phyloP scores from a whole-genome alignment of 345 rosid species.

The Eucalyptus sideroxylon region DNA sequence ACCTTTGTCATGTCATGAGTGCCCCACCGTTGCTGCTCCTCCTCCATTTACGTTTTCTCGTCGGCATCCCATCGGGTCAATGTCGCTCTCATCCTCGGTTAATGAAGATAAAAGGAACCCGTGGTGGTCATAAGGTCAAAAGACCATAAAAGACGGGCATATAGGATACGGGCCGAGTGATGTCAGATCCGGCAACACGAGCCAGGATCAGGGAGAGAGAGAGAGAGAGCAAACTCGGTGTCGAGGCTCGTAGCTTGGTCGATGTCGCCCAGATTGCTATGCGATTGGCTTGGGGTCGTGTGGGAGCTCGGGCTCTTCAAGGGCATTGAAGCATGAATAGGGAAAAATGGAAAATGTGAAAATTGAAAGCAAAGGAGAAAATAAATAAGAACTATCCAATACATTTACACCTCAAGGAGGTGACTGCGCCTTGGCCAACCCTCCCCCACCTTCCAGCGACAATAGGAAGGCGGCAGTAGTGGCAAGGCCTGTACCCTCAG shows the following conservation, averaged over 20 bases:
- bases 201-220: not conserved
- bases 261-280: not conserved
- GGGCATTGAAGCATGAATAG: not conserved
- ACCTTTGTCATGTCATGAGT: not conserved
- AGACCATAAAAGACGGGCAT: not conserved
- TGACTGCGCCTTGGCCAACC: too few species aligned
- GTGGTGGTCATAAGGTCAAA: not conserved
- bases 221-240: not conserved
- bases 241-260: not conserved
- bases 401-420: not conserved
- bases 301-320: not conserved
- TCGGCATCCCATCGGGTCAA: not conserved
- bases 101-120: not conserved
- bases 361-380: not conserved
- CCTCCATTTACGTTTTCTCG: not conserved
- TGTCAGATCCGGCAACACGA: not conserved
- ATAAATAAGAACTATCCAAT: not conserved
- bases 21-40: not conserved
- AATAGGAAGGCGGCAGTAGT: accelerated
- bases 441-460: too few species aligned
- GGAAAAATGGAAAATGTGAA: not conserved
- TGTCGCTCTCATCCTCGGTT: not conserved
- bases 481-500: too few species aligned
- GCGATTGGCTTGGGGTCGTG: not conserved
- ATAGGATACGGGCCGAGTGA: not conserved